Percentiles rank a stretch among this genome's conserved stretches.
Evolutionary conservation across 805 yeast genomes (phyloP).

Genomic region (Cyberlindnera euphorbiae): DNA sequence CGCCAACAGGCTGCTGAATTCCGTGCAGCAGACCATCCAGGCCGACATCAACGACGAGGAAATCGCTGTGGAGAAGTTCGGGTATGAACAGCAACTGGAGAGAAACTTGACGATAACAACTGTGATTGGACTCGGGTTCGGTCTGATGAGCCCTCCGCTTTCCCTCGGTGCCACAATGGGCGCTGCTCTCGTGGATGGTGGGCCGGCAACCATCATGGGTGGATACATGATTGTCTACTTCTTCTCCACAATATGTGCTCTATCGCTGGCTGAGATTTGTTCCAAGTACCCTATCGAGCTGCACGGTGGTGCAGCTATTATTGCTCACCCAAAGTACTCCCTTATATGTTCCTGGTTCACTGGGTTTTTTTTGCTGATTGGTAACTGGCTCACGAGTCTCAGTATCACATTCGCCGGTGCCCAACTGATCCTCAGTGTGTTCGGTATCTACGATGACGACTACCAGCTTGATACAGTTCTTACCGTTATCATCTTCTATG

Average conservation of each 20-base stretch:
- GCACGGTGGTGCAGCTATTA: slow-evolving; percentile 70
- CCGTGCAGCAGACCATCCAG: slow-evolving; percentile 21
- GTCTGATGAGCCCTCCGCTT: slow-evolving; percentile 78
- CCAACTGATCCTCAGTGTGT: slow-evolving; percentile 62
- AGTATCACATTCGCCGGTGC: slow-evolving; percentile 74
- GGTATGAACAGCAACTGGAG: slow-evolving; percentile 66
- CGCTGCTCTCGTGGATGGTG: slow-evolving; percentile 71
- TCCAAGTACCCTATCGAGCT: slow-evolving; percentile 75
- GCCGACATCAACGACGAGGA: slow-evolving; percentile 28
- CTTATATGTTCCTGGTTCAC: slow-evolving; percentile 66
- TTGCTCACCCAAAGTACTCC: slow-evolving; percentile 56
- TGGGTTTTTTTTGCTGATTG: slow-evolving; percentile 70
- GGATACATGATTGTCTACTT: slow-evolving; percentile 69
- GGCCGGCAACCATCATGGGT: slow-evolving; percentile 67
- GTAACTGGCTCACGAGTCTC: slow-evolving; percentile 74
- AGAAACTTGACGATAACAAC: slow-evolving; percentile 65
- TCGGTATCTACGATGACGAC: slow-evolving; percentile 56
- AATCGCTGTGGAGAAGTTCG: slow-evolving; percentile 59
- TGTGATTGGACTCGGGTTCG: slow-evolving; percentile 73
- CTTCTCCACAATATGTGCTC: slow-evolving; percentile 58
- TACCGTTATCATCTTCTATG: slow-evolving; percentile 52
- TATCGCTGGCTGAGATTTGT: slow-evolving; percentile 72
- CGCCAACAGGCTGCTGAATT: slow-evolving; percentile 14
- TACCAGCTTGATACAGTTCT: slow-evolving; percentile 52
- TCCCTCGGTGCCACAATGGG: slow-evolving; percentile 72